Percentiles rank a stretch among this genome's conserved stretches.
Conservation (phyloP, 768 basidiomycete species). For the Filobasidium floriforme region DNA sequence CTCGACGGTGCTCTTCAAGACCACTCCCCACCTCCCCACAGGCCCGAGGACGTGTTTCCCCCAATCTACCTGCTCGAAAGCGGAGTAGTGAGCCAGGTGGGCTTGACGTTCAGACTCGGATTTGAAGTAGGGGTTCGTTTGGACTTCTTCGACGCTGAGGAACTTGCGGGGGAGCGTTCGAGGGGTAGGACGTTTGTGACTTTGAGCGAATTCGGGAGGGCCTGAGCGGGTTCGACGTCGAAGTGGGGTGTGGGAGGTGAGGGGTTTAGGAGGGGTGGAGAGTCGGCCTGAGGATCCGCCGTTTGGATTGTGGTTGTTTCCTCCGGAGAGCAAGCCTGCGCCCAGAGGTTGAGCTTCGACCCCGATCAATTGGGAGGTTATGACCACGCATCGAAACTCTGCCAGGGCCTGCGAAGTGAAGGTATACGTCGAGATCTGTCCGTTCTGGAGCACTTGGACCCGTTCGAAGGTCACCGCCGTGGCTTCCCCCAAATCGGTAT, state of each 20-base stretch:
- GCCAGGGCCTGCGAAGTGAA: neutral
- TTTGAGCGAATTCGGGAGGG: slow-evolving; percentile 1
- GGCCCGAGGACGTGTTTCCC: neutral
- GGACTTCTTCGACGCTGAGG: neutral
- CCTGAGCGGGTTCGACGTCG: neutral
- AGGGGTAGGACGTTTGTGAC: neutral
- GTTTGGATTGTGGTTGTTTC: no score
- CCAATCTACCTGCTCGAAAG: neutral
- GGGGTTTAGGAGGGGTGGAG: neutral
- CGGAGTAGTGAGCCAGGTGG: neutral
- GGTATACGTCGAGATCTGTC: neutral
- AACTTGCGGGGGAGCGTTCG: neutral
- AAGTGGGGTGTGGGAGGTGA: neutral
- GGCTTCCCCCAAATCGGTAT: slow-evolving; percentile 4
- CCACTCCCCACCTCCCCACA: neutral
- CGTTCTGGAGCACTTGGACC: neutral
- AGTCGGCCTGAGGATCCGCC: neutral
- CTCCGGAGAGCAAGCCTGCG: no score
- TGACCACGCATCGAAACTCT: neutral
- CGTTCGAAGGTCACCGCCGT: neutral
- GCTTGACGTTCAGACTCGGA: neutral
- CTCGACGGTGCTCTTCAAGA: neutral
- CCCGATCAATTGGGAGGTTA: neutral
- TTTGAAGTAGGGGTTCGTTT: slow-evolving; percentile 1
- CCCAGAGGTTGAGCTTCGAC: slow-evolving; percentile 4